Base-by-base conservation (phyloP, 805 yeast genomes). In the Kazachstania kunashirensis region DNA sequence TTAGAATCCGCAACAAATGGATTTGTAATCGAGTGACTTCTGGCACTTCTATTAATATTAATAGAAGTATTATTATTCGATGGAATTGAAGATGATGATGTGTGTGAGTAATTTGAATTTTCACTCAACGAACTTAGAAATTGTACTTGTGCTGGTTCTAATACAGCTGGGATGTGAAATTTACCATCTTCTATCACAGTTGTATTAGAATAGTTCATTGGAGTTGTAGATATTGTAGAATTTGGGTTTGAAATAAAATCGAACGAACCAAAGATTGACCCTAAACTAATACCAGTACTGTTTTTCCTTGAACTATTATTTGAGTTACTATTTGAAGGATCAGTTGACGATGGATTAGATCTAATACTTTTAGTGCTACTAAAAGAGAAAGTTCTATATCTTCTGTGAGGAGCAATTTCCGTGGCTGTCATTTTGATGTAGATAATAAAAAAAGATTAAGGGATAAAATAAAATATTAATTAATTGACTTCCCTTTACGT, bases 251-350 rank as follows among this genome's bases (percentile, higher is more conserved):
- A 26, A 10, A 21, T 17, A 16, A 26, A 26, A n/a, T 14, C 15
- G n/a, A 26, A 13, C 15, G 29, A 13, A 26, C 17, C 17, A 6
- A 26, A 26, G 9, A 26, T 6, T 4, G 29, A 26, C 9, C 16
- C 9, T 6, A 26, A n/a, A 6, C 30, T 9, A 16, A 31, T 6
- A 9, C 34, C 27, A 5, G 23, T 14, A 31, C 34, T 31, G 14
- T 32, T 33, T 10, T 33, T 33, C n/a, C 29, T 33, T 23, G 29
- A n/a, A 24, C 36, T 25, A 20, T 13, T 25, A n/a, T 12, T 12
- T 8, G 25, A 20, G 5, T 21, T 20, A 30, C 16, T 24, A n/a
- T 11, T 11, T n/a, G 27, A 24, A 6, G 13, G 13, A 5, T 9
- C 13, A n/a, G n/a, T n/a, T n/a, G n/a, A n/a, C n/a, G n/a, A n/a